These are phyloP conservation scores for Trifolium pratense DNA, from an alignment of 306 rosid genomes.

Conservation along the genomic window DNA sequence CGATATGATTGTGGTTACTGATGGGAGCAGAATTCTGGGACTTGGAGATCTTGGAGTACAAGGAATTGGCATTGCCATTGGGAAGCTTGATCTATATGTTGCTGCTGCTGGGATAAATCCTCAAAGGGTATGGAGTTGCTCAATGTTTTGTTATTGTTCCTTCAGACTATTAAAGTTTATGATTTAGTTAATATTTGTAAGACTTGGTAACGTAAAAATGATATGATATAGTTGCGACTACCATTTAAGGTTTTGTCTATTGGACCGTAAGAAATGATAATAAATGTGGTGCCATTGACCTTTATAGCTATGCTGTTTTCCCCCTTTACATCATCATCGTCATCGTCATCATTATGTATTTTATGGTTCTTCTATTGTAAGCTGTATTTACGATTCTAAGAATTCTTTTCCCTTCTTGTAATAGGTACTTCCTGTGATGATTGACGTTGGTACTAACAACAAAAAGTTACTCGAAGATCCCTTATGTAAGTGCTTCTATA, in stretches of 20 bases:
- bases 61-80: constrained; percentile 92
- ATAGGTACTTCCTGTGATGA: constrained; percentile 98
- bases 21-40: constrained; percentile 97
- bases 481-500: constrained; percentile 66
- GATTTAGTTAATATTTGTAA: constrained; percentile 5
- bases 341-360: background rate
- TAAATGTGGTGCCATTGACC: background rate
- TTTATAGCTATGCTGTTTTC: background rate
- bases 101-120: constrained; percentile 99
- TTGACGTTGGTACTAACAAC: constrained; percentile 97
- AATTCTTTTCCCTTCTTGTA: background rate
- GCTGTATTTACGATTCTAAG: constrained; percentile 5
- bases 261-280: background rate
- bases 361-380: constrained; percentile 8
- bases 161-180: constrained; percentile 26
- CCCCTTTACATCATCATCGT: background rate
- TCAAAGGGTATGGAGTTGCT: constrained; percentile 72
- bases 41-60: constrained; percentile 99
- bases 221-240: too few species aligned
- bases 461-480: constrained; percentile 80
- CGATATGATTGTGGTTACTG: constrained; percentile 99
- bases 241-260: too few species aligned
- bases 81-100: constrained; percentile 95
- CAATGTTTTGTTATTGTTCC: constrained; percentile 26
- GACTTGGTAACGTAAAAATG: background rate